Conservation (phyloP, 495 filamentous ascomycete genomes). For the Penicillium argentinense region DNA sequence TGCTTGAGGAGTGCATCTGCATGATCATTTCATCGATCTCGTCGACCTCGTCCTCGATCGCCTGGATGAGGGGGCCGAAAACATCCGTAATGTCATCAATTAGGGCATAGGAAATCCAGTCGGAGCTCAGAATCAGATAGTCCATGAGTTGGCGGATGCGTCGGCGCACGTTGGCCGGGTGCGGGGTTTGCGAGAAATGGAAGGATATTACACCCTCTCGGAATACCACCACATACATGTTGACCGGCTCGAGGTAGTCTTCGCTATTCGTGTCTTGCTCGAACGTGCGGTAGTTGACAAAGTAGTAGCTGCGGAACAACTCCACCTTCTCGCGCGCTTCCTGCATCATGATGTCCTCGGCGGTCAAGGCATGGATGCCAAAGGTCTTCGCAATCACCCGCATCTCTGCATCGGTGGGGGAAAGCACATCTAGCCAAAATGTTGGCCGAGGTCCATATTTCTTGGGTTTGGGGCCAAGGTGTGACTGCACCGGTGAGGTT, state of each 20-base stretch:
- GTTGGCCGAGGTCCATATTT: constrained; percentile 86
- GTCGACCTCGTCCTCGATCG: constrained; percentile 85
- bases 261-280: constrained; percentile 88
- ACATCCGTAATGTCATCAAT: constrained; percentile 98
- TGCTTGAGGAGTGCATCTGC: constrained; percentile 62
- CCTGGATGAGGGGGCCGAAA: constrained; percentile 86
- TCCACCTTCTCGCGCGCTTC: constrained; percentile 96
- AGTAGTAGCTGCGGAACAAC: constrained; percentile 95
- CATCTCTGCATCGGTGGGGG: constrained; percentile 91
- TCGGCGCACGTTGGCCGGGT: constrained; percentile 91
- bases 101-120: constrained; percentile 98
- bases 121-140: constrained; percentile 86
- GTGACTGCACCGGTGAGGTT: constrained; percentile 23
- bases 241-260: constrained; percentile 89
- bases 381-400: constrained; percentile 88
- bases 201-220: constrained; percentile 93
- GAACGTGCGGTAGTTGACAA: constrained; percentile 95
- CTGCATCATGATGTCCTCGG: constrained; percentile 94
- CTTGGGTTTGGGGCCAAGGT: constrained; percentile 48
- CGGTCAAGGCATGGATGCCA: constrained; percentile 82
- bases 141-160: constrained; percentile 92
- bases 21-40: constrained; percentile 85
- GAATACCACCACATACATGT: constrained; percentile 97
- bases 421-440: constrained; percentile 93
- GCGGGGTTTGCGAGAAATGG: constrained; percentile 89